A percentile compares a stretch with the other conserved stretches of the same genome.
These are phyloP conservation scores for Colletotrichum nymphaeae DNA, from an alignment of 2,329 filamentous ascomycete species.

Conservation along the genomic window DNA sequence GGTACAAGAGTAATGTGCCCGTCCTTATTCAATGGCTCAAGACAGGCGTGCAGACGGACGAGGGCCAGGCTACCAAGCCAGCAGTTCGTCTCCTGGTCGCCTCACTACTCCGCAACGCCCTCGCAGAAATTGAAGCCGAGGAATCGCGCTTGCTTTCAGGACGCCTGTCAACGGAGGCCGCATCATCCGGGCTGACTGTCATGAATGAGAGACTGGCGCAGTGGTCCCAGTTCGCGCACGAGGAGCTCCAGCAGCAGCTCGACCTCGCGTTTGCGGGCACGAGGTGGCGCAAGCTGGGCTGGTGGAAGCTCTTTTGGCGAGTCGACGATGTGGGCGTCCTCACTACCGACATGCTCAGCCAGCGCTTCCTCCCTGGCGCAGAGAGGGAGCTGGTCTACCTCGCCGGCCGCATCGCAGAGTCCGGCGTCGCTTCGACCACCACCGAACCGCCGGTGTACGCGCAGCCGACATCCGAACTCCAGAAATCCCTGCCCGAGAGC, in stretches of 20 bases:
- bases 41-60: slow-evolving; percentile 50
- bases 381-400: slow-evolving; percentile 88
- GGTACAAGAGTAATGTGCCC: slow-evolving; percentile 79
- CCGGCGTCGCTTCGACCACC: slow-evolving; percentile 42
- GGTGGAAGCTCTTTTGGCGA: slow-evolving; percentile 97
- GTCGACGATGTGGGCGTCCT: slow-evolving; percentile 92
- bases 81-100: slow-evolving; percentile 74
- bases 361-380: slow-evolving; percentile 80
- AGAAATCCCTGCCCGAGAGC: slow-evolving; percentile 4
- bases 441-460: slow-evolving; percentile 41
- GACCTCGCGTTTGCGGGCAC: slow-evolving; percentile 81
- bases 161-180: slow-evolving; percentile 43
- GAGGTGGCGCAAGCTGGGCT: slow-evolving; percentile 83
- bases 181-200: slow-evolving; percentile 53
- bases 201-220: slow-evolving; percentile 71
- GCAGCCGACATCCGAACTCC: slow-evolving; percentile 46
- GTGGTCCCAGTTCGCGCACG: slow-evolving; percentile 86
- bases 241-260: slow-evolving; percentile 84
- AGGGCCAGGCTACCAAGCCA: slow-evolving; percentile 67
- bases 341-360: slow-evolving; percentile 80
- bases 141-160: slow-evolving; percentile 53
- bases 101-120: slow-evolving; percentile 71
- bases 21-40: slow-evolving; percentile 75
- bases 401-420: slow-evolving; percentile 76
- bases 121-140: slow-evolving; percentile 61